These are phyloP conservation scores for Eurotiales sp. DNA, from an alignment of 2,329 filamentous ascomycete species.

Conservation along the genomic window DNA sequence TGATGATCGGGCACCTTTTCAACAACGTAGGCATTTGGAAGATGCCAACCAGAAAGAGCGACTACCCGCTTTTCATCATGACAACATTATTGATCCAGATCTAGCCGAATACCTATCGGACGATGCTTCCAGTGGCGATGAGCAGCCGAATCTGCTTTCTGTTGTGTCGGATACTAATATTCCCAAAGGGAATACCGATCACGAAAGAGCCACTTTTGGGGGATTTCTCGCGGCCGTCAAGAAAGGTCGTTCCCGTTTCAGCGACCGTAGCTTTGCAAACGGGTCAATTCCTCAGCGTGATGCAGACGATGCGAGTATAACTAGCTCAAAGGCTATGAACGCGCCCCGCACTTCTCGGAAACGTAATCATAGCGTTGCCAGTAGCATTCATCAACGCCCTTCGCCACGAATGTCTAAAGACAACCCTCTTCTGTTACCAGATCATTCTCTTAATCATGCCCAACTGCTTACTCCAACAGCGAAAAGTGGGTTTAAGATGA, in stretches of 20 bases:
- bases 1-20: slow-evolving; percentile 85
- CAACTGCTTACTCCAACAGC: slow-evolving; percentile 33
- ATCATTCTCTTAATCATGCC: slow-evolving; percentile 38
- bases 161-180: slow-evolving; percentile 65
- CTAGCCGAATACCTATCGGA: slow-evolving; percentile 94
- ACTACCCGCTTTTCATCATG: slow-evolving; percentile 91
- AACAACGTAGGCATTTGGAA: slow-evolving; percentile 68
- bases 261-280: slow-evolving; percentile 71
- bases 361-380: slow-evolving; percentile 80
- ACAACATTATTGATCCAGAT: slow-evolving; percentile 97
- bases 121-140: slow-evolving; percentile 85
- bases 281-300: slow-evolving; percentile 68
- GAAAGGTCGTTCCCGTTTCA: slow-evolving; percentile 67
- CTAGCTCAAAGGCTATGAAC: slow-evolving; percentile 56
- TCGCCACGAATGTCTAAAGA: slow-evolving; percentile 67
- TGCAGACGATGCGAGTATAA: slow-evolving; percentile 60
- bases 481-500: slow-evolving; percentile 49
- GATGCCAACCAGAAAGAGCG: slow-evolving; percentile 62
- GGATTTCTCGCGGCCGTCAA: slow-evolving; percentile 69
- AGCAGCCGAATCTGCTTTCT: slow-evolving; percentile 79
- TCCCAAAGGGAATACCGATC: slow-evolving; percentile 62
- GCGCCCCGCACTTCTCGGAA: slow-evolving; percentile 63
- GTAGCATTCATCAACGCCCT: slow-evolving; percentile 64
- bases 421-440: slow-evolving; percentile 41
- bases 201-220: slow-evolving; percentile 69